Evolutionary conservation across 2,329 filamentous ascomycete genomes (phyloP), one percentile per base, ranked within the genome.

Genomic region (Sarocladium kiliense): DNA sequence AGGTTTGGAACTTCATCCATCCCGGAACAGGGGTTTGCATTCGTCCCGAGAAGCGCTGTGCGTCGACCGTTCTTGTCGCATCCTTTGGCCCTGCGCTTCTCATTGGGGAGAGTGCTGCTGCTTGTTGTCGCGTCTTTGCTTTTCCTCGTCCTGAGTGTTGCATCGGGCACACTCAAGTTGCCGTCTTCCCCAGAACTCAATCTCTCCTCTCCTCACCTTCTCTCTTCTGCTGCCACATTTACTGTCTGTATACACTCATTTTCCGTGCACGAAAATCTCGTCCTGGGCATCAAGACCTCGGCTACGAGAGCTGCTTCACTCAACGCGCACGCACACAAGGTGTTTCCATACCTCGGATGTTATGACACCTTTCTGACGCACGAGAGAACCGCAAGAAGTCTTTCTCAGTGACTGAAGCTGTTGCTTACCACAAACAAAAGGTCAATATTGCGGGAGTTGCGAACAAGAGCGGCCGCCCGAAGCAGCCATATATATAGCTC

Each of bases 81-180:
- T 30, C 25, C 7, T 18, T 14, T 18, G n/a, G 23, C 3, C 27
- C 23, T 26, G 21, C 23, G 23, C 21, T 47, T 47, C 44, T 47
- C 21, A 47, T 47, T 44, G 41, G 41, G 21, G 18, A 12, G 44
- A 18, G 4, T 16, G 18, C 7, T 30, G 9, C n/a, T 16, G 44
- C n/a, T 47, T 47, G 23, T 26, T 47, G 44, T 27, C 44, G 44
- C 44, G 25, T 47, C 44, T 47, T 47, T 47, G 16, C 44, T 47
- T 47, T 47, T 47, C 5, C 25, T 16, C 19, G 12, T 27, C 19
- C 14, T 30, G 23, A 3, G 4, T 3, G 9, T 23, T 27, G 25
- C 44, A 47, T 47, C 11, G 25, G 44, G 5, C 44, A 10, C 44
- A 11, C 14, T 47, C n/a, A 16, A 47, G 23, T 27, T 47, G 10